These are phyloP conservation scores for Dryas alaskensis DNA, from an alignment of 306 rosid species.

Conservation along the genomic window DNA sequence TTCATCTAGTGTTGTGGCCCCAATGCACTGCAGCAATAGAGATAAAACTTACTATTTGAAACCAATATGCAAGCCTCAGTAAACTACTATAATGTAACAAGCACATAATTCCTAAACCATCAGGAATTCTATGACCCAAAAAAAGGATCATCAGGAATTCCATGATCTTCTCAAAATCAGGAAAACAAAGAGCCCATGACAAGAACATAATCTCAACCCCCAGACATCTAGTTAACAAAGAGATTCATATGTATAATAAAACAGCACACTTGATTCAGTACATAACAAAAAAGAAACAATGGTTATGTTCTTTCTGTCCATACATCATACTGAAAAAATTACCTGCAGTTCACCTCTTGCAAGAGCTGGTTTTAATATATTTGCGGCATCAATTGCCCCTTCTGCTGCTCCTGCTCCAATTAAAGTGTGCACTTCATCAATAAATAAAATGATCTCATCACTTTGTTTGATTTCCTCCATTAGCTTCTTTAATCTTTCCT, in stretches of 20 bases:
- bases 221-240: background rate
- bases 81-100: conserved; percentile 1
- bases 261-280: background rate
- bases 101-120: background rate
- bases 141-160: background rate
- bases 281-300: background rate
- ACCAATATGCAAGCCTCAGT: background rate
- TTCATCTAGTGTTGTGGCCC: conserved; percentile 95
- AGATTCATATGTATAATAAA: background rate
- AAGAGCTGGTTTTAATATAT: conserved; percentile 92
- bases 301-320: background rate
- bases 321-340: conserved; percentile 11
- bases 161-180: too few relatives aligned
- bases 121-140: background rate
- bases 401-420: conserved; percentile 99
- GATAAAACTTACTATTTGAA: conserved; percentile 11
- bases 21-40: conserved; percentile 72
- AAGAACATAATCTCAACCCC: background rate
- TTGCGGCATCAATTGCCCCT: conserved; percentile 97
- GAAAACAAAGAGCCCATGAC: background rate
- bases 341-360: conserved; percentile 99
- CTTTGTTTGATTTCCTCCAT: conserved; percentile 98
- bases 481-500: conserved; percentile 87
- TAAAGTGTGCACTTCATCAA: conserved; percentile 91
- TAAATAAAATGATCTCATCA: conserved; percentile 88